phyloP scores from a whole-genome alignment of 2,329 filamentous ascomycete genomes.

The Fusarium foetens region DNA sequence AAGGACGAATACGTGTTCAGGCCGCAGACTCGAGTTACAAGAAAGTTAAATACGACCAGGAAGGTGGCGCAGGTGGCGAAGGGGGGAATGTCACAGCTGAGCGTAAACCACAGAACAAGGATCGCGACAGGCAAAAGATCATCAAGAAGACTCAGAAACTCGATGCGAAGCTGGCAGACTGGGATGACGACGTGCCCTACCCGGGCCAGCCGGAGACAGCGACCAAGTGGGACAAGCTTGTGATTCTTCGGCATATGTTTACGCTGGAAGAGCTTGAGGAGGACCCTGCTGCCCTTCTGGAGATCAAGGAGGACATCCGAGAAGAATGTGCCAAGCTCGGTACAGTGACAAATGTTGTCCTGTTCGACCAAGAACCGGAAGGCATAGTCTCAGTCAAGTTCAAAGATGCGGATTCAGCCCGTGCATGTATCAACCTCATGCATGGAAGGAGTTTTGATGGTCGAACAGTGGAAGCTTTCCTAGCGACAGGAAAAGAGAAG shows the following conservation, averaged over 20 bases:
- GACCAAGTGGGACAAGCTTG: constrained; percentile 77
- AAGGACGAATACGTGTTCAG: constrained; percentile 81
- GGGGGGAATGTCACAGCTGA: constrained; percentile 46
- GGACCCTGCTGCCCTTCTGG: constrained; percentile 82
- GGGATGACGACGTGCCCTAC: constrained; percentile 87
- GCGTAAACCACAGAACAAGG: constrained; percentile 60
- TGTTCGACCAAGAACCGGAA: constrained; percentile 87
- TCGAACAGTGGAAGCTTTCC: constrained; percentile 74
- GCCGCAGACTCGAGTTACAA: constrained; percentile 93
- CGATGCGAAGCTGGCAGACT: constrained; percentile 91
- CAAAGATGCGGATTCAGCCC: constrained; percentile 74
- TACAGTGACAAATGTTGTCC: constrained; percentile 86
- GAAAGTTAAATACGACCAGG: constrained; percentile 75
- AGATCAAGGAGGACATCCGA: constrained; percentile 94
- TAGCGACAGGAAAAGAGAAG: constrained; percentile 76
- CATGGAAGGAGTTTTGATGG: constrained; percentile 83
- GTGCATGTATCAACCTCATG: constrained; percentile 78
- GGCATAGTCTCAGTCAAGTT: constrained; percentile 91
- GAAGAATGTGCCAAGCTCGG: constrained; percentile 91
- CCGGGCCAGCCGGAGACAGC: constrained; percentile 54
- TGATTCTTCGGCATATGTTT: constrained; percentile 94
- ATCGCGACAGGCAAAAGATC: constrained; percentile 85
- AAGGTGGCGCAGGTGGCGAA: constrained; percentile 39
- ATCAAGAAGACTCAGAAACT: constrained; percentile 92
- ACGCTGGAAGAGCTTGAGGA: constrained; percentile 85